A percentile compares a stretch with the other conserved stretches of the same genome.
Conservation (phyloP, 805 yeast genomes). For the Saccharomycopsis malanga region DNA sequence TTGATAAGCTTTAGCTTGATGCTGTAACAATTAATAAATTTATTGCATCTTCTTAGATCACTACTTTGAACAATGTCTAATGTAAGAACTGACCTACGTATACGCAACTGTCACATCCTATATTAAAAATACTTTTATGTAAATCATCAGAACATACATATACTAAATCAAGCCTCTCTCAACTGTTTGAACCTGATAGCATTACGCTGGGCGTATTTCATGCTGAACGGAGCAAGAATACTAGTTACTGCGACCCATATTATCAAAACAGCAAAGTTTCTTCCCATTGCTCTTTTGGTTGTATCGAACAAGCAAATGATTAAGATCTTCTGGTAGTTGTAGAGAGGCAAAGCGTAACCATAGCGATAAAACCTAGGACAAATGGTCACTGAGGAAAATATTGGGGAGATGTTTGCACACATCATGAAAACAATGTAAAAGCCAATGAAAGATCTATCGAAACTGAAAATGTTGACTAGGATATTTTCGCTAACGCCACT, state of each 20-base stretch:
- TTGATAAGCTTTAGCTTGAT: too few relatives aligned
- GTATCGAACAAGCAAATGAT: constrained; percentile 15
- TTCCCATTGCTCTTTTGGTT: constrained; percentile 11
- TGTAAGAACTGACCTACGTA: too few relatives aligned
- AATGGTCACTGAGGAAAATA: constrained; percentile 54
- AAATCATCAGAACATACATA: too few relatives aligned
- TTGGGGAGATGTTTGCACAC: constrained; percentile 57
- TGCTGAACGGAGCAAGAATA: constrained; percentile 8
- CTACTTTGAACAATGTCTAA: too few relatives aligned
- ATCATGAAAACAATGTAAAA: constrained; percentile 71
- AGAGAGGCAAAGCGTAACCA: constrained; percentile 30
- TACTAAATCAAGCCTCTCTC: too few relatives aligned
- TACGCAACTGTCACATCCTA: too few relatives aligned
- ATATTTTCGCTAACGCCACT: constrained; percentile 70
- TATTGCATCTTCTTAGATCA: too few relatives aligned
- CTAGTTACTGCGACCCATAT: constrained; percentile 7
- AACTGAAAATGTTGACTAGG: constrained; percentile 40
- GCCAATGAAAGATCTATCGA: constrained; percentile 55
- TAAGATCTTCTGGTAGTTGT: constrained; percentile 21
- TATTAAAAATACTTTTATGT: too few relatives aligned
- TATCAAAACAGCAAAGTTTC: constrained; percentile 12
- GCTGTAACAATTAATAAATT: too few relatives aligned
- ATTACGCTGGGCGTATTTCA: constrained; percentile 5
- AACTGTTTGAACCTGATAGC: constrained; percentile 1
- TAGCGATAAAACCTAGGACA: constrained; percentile 29